phyloP scores from a whole-genome alignment of 441 rosid species.

The Capsella rubella region DNA sequence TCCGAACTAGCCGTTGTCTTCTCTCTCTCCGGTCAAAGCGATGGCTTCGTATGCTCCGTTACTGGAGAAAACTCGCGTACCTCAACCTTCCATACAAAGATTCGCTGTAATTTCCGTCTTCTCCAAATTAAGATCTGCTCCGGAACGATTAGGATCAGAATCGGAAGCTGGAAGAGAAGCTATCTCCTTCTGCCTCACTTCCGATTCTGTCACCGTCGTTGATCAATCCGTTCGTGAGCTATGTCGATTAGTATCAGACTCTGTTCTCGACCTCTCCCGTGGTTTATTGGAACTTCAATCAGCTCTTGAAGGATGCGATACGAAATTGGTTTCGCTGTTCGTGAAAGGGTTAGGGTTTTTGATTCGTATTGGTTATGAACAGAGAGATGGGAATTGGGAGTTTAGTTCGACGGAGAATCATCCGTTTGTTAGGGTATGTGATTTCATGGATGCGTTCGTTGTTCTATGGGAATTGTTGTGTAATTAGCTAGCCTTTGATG shows the following conservation, averaged over 20 bases:
- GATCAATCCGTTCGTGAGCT: constrained; percentile 90
- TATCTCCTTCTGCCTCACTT: constrained; percentile 67
- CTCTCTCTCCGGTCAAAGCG: constrained; percentile 1
- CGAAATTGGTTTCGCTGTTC: constrained; percentile 58
- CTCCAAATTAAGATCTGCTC: constrained; percentile 77
- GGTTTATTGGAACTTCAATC: constrained; percentile 83
- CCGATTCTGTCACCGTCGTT: constrained; percentile 72
- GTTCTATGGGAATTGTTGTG: neutral
- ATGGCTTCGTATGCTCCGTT: constrained; percentile 72
- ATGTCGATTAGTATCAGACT: constrained; percentile 73
- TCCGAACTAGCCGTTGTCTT: neutral
- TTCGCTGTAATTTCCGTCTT: constrained; percentile 81
- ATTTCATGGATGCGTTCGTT: neutral
- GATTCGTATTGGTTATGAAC: constrained; percentile 60
- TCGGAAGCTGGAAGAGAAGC: constrained; percentile 50
- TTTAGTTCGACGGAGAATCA: constrained; percentile 62
- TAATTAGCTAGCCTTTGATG: constrained; percentile 24
- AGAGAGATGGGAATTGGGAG: constrained; percentile 60
- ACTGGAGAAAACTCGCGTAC: constrained; percentile 75
- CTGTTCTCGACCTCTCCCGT: constrained; percentile 57
- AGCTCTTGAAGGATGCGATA: constrained; percentile 75
- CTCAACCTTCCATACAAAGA: constrained; percentile 87
- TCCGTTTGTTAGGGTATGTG: constrained; percentile 77
- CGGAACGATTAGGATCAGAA: constrained; percentile 55
- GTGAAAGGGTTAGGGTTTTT: constrained; percentile 78